Evolutionary conservation across 73 alveolate genomes (phyloP), one percentile per base, ranked within the genome.

Genomic region (Paramecium pentaurelia): DNA sequence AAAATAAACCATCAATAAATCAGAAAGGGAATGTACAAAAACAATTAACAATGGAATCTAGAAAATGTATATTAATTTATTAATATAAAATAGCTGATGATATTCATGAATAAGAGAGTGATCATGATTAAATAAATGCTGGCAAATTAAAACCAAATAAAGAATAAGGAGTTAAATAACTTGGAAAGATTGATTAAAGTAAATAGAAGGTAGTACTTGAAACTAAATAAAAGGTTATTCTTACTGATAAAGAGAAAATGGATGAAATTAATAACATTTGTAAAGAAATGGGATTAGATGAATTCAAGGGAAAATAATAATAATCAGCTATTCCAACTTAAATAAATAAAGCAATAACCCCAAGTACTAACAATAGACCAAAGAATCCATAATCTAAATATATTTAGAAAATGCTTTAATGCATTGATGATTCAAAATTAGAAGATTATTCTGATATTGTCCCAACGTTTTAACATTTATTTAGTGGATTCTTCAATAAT

Each of bases 391-490:
- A 75, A 75, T 75, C 68, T 16, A 87, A 87, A 68, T 64, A 58
- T 8, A 64, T 87, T 27, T 58, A 36, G 32, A 87, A 68, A 42
- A 87, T 87, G 93, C 71, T 87, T 60, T 58, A 59, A 60, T 45
- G 47, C 27, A 87, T 87, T 6, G 86, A 70, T 68, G 93, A 87
- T 68, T 58, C 68, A 25, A 87, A 49, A 20, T 30, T 87, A 51
- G 86, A 58, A 34, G 93, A 87, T 45, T 87, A 87, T 36, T 42
- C 93, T 28, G 60, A 87, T 44, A 87, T 49, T n/a, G 58, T 87
- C 4, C 93, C 93, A 25, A 37, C 77, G 4, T 87, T 87, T 86
- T 64, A 42, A 11, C 88, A 59, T 45, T 14, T 87, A 18, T 87
- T 87, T 87, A 64, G 88, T 34, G 93, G 93, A 2, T 87, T 58